These are phyloP conservation scores for Thelonectria olida DNA, from an alignment of 2,329 filamentous ascomycete genomes.

Conservation along the genomic window DNA sequence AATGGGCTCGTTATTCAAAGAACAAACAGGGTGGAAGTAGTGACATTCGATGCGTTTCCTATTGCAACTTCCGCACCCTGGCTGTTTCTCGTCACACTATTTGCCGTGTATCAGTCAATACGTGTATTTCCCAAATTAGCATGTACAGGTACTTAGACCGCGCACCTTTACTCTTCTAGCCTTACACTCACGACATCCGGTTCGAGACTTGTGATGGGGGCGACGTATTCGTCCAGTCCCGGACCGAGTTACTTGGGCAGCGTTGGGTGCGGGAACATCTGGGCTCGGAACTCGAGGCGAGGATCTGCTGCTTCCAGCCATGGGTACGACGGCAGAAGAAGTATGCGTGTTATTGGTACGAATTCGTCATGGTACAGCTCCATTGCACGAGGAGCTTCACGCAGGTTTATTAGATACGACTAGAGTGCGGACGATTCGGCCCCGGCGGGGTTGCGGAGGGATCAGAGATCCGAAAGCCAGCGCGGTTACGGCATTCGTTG, in stretches of 20 bases:
- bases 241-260: too few relatives aligned
- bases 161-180: slow-evolving; percentile 19
- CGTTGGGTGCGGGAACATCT: not conserved
- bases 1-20: not conserved
- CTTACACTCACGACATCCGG: slow-evolving; percentile 18
- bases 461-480: not conserved
- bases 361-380: not conserved
- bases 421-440: not conserved
- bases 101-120: not conserved
- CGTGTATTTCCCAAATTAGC: not conserved
- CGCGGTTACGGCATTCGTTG: not conserved
- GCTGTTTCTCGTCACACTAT: slow-evolving; percentile 16
- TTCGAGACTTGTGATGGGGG: slow-evolving; percentile 20
- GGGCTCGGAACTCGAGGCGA: not conserved
- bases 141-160: not conserved
- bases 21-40: slow-evolving; percentile 11
- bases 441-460: not conserved
- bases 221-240: slow-evolving; percentile 1
- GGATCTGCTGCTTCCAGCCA: not conserved
- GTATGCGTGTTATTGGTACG: too few relatives aligned
- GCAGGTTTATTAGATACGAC: not conserved
- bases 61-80: slow-evolving; percentile 8
- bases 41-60: slow-evolving; percentile 7
- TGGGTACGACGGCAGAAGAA: not conserved
- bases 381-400: not conserved